Percentiles rank a stretch among this genome's conserved stretches.
phyloP scores from a whole-genome alignment of 164 flowering plant species.

The Protea cynaroides region DNA sequence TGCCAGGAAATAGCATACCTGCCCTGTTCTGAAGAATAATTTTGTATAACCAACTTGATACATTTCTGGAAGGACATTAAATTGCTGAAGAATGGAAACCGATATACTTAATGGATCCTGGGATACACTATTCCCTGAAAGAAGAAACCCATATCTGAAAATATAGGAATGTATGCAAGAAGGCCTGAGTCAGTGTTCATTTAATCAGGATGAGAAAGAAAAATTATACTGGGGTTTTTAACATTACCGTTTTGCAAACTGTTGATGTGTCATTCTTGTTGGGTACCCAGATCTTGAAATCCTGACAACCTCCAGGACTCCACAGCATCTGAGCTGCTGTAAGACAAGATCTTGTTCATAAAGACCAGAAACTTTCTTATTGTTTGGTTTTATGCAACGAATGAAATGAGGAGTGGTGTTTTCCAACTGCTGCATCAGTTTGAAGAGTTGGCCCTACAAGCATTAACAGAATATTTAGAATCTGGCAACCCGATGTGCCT shows the following conservation, averaged over 20 bases:
- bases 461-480: neutral
- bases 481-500: neutral
- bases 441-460: constrained; percentile 59
- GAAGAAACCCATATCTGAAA: constrained; percentile 58
- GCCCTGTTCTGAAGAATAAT: constrained; percentile 45
- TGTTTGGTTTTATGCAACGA: constrained; percentile 66
- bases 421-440: constrained; percentile 60
- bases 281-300: constrained; percentile 67
- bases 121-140: constrained; percentile 26
- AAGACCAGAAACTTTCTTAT: constrained; percentile 44
- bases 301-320: constrained; percentile 57
- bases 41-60: constrained; percentile 67
- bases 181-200: neutral
- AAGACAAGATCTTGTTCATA: constrained; percentile 48
- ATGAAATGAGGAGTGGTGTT: constrained; percentile 61
- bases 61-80: constrained; percentile 48
- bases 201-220: neutral
- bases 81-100: constrained; percentile 47
- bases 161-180: neutral
- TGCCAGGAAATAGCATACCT: constrained; percentile 24
- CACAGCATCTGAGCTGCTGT: constrained; percentile 58
- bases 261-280: constrained; percentile 59
- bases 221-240: neutral
- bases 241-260: constrained; percentile 52
- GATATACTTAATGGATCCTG: constrained; percentile 59